Conservation (phyloP, 1,284 basidiomycete species). For the Boletus smithii region DNA sequence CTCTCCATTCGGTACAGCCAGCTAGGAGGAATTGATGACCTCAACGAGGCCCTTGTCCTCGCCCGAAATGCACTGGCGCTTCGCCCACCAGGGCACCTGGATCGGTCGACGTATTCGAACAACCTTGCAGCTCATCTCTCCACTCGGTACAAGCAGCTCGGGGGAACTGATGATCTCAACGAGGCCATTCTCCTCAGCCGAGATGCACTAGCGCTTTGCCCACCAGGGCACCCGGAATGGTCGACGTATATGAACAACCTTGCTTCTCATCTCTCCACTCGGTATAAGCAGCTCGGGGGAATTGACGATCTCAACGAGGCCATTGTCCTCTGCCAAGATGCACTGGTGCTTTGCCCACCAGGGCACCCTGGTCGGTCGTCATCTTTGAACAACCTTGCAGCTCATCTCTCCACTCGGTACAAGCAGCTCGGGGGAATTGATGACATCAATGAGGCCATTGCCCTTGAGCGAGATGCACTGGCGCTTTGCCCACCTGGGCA, state of each 20-base stretch:
- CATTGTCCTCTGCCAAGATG: too few species aligned
- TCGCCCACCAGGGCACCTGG: background rate
- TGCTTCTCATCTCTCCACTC: too few species aligned
- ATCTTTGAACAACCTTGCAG: too few species aligned
- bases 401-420: too few species aligned
- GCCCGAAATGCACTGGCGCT: background rate
- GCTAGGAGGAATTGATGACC: background rate
- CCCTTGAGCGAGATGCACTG: background rate
- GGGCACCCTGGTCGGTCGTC: too few species aligned
- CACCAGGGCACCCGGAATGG: background rate
- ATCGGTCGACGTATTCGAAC: background rate
- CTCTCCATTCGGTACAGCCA: background rate
- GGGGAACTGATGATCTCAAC: background rate
- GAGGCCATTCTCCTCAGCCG: background rate
- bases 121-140: background rate
- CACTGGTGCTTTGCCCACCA: background rate
- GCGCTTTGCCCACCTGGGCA: background rate
- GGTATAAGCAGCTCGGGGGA: too few species aligned
- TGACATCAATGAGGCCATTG: slow-evolving; percentile 9
- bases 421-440: too few species aligned
- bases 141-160: background rate
- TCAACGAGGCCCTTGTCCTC: background rate
- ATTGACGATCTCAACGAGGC: too few species aligned
- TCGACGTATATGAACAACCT: background rate
- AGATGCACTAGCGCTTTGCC: background rate